These are phyloP conservation scores for Penicillium tannophilum DNA, from an alignment of 495 filamentous ascomycete species.

Conservation along the genomic window DNA sequence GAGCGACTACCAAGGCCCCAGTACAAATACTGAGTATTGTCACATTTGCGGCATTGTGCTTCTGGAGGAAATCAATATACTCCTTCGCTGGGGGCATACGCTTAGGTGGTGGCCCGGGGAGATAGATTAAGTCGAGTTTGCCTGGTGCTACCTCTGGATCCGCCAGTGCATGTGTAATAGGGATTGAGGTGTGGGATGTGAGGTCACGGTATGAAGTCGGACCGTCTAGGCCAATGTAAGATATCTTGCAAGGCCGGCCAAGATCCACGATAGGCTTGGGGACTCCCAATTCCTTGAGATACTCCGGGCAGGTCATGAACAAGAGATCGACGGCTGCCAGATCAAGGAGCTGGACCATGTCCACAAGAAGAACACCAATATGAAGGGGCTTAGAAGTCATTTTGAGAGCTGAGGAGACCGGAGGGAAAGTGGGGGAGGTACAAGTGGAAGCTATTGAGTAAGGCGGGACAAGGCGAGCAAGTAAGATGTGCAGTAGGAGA, in stretches of 20 bases:
- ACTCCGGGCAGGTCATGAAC: conserved; percentile 46
- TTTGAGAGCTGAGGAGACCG: background rate
- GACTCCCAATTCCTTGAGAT: conserved; percentile 33
- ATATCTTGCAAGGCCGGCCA: conserved; percentile 44
- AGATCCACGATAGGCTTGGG: conserved; percentile 39
- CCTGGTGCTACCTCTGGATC: conserved; percentile 47
- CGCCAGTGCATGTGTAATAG: conserved; percentile 41
- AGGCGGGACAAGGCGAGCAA: too few species aligned
- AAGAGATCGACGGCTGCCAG: conserved; percentile 51
- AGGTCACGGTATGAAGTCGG: conserved; percentile 30
- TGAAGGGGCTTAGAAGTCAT: conserved; percentile 22
- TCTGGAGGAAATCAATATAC: conserved; percentile 47
- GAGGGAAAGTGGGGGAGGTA: background rate
- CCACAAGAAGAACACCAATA: conserved; percentile 50
- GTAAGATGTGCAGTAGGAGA: too few species aligned
- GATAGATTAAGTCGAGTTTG: conserved; percentile 52
- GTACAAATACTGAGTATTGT: conserved; percentile 60
- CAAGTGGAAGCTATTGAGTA: background rate
- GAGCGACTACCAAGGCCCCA: conserved; percentile 49
- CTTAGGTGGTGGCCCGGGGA: conserved; percentile 55
- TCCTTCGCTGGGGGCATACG: conserved; percentile 28
- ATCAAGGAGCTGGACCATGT: conserved; percentile 50
- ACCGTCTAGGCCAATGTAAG: conserved; percentile 41
- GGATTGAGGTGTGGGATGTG: conserved; percentile 36
- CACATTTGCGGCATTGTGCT: conserved; percentile 36